Percentiles rank a stretch among this genome's conserved stretches.
phyloP scores from a whole-genome alignment of 306 rosid species.

The Senna siamea region DNA sequence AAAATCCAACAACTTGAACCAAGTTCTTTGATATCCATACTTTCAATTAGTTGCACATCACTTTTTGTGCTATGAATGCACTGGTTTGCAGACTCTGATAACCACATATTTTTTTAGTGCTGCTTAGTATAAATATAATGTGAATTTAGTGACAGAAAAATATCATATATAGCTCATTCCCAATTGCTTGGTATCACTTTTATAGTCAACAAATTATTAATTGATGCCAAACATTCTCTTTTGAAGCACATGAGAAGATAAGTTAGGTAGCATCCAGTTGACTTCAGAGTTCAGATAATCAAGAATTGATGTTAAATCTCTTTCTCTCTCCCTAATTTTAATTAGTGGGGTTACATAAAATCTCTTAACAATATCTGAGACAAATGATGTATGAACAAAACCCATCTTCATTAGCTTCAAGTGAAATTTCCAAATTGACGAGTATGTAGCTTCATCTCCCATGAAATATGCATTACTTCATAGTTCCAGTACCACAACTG shows the following conservation, averaged over 20 bases:
- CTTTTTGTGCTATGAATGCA: background rate
- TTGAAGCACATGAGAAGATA: background rate
- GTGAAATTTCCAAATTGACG: no score
- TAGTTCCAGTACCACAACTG: constrained; percentile 90
- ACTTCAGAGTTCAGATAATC: background rate
- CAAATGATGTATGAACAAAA: background rate
- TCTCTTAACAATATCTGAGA: background rate
- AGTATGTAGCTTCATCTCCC: constrained; percentile 1
- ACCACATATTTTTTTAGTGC: background rate
- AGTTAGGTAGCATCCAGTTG: background rate
- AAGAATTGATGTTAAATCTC: background rate
- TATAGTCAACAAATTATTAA: background rate
- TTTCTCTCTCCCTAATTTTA: background rate
- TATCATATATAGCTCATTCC: background rate
- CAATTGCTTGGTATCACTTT: no score
- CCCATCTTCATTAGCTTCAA: background rate
- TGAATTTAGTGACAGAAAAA: background rate
- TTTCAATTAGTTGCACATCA: background rate
- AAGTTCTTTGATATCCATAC: no score
- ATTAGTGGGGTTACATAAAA: background rate
- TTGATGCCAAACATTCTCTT: background rate
- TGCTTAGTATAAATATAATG: background rate
- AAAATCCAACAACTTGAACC: no score
- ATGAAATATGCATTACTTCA: constrained; percentile 39
- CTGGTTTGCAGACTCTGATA: background rate